Base-by-base conservation (phyloP, 768 basidiomycete genomes). In the Suillus subluteus region DNA sequence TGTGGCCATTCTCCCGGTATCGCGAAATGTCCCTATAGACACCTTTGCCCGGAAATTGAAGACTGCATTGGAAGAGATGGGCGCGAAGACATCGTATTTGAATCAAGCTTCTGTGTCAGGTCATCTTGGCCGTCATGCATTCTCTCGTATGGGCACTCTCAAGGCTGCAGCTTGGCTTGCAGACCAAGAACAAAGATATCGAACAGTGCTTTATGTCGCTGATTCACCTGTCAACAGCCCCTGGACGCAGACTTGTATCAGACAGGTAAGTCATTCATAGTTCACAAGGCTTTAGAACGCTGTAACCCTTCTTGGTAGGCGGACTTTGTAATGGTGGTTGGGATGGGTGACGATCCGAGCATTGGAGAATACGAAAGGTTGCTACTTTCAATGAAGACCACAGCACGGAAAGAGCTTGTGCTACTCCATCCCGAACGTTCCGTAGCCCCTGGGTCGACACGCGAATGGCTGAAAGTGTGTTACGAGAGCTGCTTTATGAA, bases 241-340 rank as follows among this genome's bases (percentile, higher is more conserved):
- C 23, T 99, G 98, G 98, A 99, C 97, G 38, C 92, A 98, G 78
- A 99, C 96, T 1, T 99, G 96, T 76, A 96, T 99, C 68, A 87
- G 95, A 32, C 97, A 98, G 84, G 93, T 92, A 65, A 58, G 84
- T 66, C n/a, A 18, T n/a, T 58, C 35, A 54, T 56, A 59, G 30
- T 37, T 50, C 58, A 50, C 67, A 13, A 43, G 1, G 26, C 9
- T 41, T 44, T 11, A 41, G 23, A 40, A 5, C 18, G 3, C 21
- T 61, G 18, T 43, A 61, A 43, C 41, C 41, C 12, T 61, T 61
- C 18, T 30, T 61, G 59, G 50, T 69, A 94, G 88, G 96, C 96
- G 18, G 96, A 98, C 79, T 96, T 88, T 74, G 92, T 98, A 44
- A 89, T 98, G 88, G 88, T 96, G 26, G 91, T 97, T 63, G 96